These are phyloP conservation scores for Neofusicoccum sp. DNA, from an alignment of 2,329 filamentous ascomycete species.

Conservation along the genomic window DNA sequence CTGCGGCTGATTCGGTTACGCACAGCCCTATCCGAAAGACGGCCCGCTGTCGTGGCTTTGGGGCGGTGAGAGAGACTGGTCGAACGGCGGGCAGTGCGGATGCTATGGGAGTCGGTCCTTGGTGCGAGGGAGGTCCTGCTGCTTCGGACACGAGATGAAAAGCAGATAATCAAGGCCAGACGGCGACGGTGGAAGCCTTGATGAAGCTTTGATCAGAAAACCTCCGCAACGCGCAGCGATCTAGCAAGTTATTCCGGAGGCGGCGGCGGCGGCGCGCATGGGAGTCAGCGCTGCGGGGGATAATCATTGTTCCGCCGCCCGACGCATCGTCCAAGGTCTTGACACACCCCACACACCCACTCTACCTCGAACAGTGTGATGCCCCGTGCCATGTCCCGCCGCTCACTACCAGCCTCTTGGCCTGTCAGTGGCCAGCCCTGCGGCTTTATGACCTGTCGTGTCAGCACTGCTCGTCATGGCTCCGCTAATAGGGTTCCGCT, in stretches of 20 bases:
- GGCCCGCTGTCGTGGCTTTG: not conserved
- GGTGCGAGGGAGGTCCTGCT: not conserved
- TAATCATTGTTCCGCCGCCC: not conserved
- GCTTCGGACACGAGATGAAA: not conserved
- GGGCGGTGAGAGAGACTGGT: not conserved
- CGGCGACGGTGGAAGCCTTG: not conserved
- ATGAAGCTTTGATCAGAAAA: not conserved
- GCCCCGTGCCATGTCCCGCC: not conserved
- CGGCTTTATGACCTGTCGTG: not conserved
- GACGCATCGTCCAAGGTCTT: not conserved
- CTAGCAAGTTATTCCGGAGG: no score
- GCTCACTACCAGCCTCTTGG: not conserved
- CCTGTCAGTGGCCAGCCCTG: no score
- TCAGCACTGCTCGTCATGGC: not conserved
- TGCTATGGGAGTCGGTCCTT: not conserved
- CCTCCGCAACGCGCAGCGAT: not conserved
- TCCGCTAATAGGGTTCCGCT: not conserved
- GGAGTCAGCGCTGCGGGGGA: no score
- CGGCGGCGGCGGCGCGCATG: no score
- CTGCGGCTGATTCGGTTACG: not conserved
- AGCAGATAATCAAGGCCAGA: not conserved
- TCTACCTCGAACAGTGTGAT: conserved; percentile 3
- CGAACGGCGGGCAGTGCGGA: not conserved
- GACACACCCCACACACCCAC: not conserved
- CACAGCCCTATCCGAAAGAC: not conserved